Conservation (phyloP, 768 basidiomycete species). For the Chalciporus pseudorubinellus region DNA sequence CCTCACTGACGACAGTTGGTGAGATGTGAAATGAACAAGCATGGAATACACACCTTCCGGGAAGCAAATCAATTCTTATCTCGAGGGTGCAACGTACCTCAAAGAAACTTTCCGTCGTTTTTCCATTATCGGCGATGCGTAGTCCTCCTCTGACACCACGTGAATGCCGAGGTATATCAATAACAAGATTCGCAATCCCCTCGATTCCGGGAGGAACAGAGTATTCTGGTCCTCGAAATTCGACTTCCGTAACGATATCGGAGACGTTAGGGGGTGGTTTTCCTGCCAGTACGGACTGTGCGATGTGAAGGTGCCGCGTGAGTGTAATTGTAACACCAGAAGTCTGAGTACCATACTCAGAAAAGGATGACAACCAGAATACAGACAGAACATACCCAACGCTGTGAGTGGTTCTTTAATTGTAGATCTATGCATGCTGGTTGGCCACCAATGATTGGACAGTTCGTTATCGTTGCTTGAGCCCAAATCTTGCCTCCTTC, state of each 20-base stretch:
- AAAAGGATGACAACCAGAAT: neutral
- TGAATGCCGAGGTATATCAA: conserved; percentile 71
- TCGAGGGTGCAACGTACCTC: conserved; percentile 64
- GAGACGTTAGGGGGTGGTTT: conserved; percentile 44
- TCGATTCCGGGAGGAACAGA: conserved; percentile 70
- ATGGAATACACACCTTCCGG: conserved; percentile 54
- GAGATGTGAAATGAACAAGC: conserved; percentile 4
- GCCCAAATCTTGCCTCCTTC: conserved; percentile 82
- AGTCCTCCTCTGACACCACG: conserved; percentile 63
- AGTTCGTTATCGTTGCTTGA: conserved; percentile 64
- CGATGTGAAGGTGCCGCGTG: conserved; percentile 57
- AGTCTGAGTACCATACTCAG: conserved; percentile 46
- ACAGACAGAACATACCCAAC: conserved; percentile 53
- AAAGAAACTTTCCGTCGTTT: conserved; percentile 54
- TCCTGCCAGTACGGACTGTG: conserved; percentile 30
- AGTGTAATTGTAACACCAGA: conserved; percentile 61
- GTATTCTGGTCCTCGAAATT: conserved; percentile 75
- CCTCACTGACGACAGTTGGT: conserved; percentile 50
- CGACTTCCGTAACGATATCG: conserved; percentile 65
- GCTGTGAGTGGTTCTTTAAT: conserved; percentile 78
- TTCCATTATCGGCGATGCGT: conserved; percentile 50
- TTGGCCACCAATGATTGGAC: conserved; percentile 63
- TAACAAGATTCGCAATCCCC: conserved; percentile 75
- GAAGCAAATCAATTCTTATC: conserved; percentile 61
- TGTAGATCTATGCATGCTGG: conserved; percentile 71